A percentile compares a stretch with the other conserved stretches of the same genome.
Evolutionary conservation across 345 rosid genomes (phyloP).

Genomic region (Brassica cretica): DNA sequence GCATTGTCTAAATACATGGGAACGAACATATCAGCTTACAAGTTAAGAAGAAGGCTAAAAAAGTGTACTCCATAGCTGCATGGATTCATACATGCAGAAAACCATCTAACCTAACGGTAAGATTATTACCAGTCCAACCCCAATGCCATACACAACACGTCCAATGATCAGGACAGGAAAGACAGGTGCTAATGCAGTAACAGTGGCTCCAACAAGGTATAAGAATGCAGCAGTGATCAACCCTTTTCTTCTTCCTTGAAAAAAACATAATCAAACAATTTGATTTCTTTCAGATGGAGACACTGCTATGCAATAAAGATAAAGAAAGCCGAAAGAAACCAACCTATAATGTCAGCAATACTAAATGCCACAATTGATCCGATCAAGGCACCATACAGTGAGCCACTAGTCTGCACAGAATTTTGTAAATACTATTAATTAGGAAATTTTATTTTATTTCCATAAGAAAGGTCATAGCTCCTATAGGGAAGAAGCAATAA

Average conservation of each 20-base stretch:
- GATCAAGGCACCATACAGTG: conserved; percentile 87
- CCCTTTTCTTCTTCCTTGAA: conserved; percentile 89
- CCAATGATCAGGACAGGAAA: conserved; percentile 78
- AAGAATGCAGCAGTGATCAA: conserved; percentile 62
- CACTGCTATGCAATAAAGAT: conserved; percentile 1
- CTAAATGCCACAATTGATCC: conserved; percentile 87
- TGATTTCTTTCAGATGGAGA: conserved; percentile 25
- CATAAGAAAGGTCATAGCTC: conserved; percentile 16
- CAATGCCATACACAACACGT: conserved; percentile 77
- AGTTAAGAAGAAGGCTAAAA: conserved; percentile 13
- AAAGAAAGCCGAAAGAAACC: conserved; percentile 14
- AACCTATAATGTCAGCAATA: conserved; percentile 86
- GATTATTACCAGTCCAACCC: conserved; percentile 80
- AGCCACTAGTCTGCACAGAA: conserved; percentile 88
- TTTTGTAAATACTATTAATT: too few species aligned
- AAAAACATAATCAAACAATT: conserved; percentile 25
- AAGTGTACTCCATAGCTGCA: neutral
- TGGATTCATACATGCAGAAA: neutral
- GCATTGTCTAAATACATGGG: conserved; percentile 73
- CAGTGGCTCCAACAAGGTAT: conserved; percentile 82
- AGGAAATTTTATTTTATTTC: neutral
- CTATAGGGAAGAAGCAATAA: neutral
- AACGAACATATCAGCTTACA: conserved; percentile 7
- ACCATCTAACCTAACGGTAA: too few species aligned
- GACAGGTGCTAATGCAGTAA: conserved; percentile 72